phyloP scores from a whole-genome alignment of 1,139 yeast genomes.

The Nakaseomyces glabratus region DNA sequence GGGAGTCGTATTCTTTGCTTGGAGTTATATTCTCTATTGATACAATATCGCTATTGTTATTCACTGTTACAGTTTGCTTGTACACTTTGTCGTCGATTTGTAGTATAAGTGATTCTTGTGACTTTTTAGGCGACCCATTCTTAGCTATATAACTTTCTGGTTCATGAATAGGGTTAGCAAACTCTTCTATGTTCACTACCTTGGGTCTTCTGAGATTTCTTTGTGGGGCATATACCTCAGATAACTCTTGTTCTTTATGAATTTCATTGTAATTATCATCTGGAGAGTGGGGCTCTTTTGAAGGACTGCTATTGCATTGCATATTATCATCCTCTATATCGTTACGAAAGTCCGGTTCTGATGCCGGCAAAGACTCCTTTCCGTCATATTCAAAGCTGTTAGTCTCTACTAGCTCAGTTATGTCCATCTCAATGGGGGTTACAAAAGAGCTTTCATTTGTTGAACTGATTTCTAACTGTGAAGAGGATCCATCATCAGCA shows the following conservation, averaged over 20 bases:
- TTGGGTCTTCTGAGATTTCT: neutral
- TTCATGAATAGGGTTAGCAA: neutral
- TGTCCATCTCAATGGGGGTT: neutral
- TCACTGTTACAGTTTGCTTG: conserved; percentile 2
- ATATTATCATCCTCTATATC: no score
- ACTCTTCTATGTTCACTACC: neutral
- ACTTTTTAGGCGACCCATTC: neutral
- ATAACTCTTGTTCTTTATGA: neutral
- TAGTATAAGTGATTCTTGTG: neutral
- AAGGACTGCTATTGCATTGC: no score
- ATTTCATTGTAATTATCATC: no score
- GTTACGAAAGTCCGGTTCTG: no score
- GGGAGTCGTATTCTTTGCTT: neutral
- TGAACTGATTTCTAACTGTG: conserved; percentile 1
- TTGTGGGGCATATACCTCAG: no score
- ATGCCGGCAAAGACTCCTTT: no score
- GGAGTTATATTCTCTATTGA: no score
- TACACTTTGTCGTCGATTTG: conserved; percentile 2
- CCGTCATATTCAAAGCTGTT: no score
- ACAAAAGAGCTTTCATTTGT: conserved; percentile 8
- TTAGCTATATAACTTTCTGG: neutral
- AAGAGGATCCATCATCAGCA: conserved; percentile 1
- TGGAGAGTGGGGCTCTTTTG: no score
- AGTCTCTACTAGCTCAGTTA: conserved; percentile 3
- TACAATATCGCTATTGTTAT: neutral